Evolutionary conservation across 2,329 filamentous ascomycete species (phyloP), one percentile per base, ranked within the genome.

Genomic region (Dothiorella sarmentorum): DNA sequence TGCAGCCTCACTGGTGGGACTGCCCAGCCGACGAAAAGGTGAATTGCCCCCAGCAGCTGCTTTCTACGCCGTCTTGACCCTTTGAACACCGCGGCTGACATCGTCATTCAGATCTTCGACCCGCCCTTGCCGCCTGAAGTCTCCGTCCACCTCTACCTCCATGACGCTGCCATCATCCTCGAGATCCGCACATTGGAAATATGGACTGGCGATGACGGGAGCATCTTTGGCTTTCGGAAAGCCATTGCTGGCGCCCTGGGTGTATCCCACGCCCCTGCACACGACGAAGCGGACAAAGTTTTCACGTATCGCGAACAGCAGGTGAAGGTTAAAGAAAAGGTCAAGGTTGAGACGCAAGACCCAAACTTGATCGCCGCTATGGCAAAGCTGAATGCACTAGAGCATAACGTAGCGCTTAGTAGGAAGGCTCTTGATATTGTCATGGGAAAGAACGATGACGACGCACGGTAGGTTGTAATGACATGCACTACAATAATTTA

Each of bases 311-410:
- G 76, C 13, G 82, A 83, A 4, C 81, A 85, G 58, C 85, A 94
- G 61, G 91, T 97, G 2, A 87, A 85, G 63, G 93, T 97, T 44
- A 85, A 87, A 64, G 93, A 97, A 71, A 97, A 97, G 76, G 84
- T 96, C 4, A 82, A 89, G 38, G 87, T 97, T 2, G 92, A 96
- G 73, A 93, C 85, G 67, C 90, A 91, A 58, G 92, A 97, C 71
- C 93, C 93, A 1, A 92, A 86, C 65, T 71, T 97, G 63, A 86
- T 97, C 71, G 88, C 89, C 33, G 80, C 94, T 31, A 87, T 90
- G 71, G 88, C 91, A 4, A 97, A 97, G 75, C 77, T 97, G 64
- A 85, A 82, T 27, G 91, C 89, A 4, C 75, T 97, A 59, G 86
- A 88, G 62, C 84, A 91, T 66, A 87, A 86, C 61, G 80, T 96